Evolutionary conservation across 345 rosid species (phyloP), one percentile per base, ranked within the genome.

Genomic region (Gossypium rotundifolium): DNA sequence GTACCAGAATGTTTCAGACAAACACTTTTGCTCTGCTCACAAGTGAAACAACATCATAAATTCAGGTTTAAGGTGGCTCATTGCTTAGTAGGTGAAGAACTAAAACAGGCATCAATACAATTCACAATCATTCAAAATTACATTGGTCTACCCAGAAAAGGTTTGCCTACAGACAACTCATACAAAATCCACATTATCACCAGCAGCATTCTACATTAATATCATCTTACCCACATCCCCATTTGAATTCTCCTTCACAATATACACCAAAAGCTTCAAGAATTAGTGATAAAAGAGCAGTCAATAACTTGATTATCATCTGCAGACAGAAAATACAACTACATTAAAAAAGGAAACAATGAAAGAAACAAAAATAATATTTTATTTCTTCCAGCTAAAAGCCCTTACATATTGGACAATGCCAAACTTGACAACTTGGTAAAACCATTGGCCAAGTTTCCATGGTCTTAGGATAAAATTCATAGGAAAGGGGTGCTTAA

Each of bases 331-430:
- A 71, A 57, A 61, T 65, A 70, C 10, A 76, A 13, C 52, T 29
- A 17, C 53, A 61, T 55, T 71, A 65, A 71, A 62, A 73, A 48
- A 78, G 71, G 65, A 65, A 51, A 74, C 20, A 74, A 76, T 7
- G 25, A 65, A 23, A 40, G 9, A 59, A 69, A 14, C 13, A 49
- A 53, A 20, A 53, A 52, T 70, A 80, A 70, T 52, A 69, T 9
- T 48, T 46, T 74, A 78, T 76, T 67, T 75, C 57, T 20, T 18
- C 38, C 59, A 73, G 73, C 46, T 63, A 66, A 60, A 81, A 67
- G 82, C 63, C 88, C 99, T 77, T 90, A 93, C 99, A 79, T 95
- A 95, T 89, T 93, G 99, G 78, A 95, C 97, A 82, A 95, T 95
- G 54, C 99, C 99, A 72, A 93, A 82, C 87, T 95, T 93, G 80